These are phyloP conservation scores for Fusarium sulawesiense DNA, from an alignment of 2,329 filamentous ascomycete genomes.

Conservation along the genomic window DNA sequence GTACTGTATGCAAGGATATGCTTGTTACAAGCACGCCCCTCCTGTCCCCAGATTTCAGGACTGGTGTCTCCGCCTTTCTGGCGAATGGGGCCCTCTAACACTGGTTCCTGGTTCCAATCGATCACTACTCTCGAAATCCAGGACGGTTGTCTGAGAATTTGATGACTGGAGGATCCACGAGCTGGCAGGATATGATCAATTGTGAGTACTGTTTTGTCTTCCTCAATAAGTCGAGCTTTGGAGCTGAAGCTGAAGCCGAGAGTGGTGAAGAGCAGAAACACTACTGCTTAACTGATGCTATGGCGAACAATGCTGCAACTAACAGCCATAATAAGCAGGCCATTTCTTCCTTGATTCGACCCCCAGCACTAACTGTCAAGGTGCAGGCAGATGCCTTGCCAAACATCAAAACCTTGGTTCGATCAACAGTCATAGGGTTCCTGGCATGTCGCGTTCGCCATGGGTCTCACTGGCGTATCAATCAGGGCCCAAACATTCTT, in stretches of 20 bases:
- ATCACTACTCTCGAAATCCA: background rate
- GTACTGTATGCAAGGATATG: background rate
- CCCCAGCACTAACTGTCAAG: background rate
- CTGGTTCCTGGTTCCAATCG: background rate
- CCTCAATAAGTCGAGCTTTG: background rate
- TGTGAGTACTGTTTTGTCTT: background rate
- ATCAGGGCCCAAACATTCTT: slow-evolving; percentile 24
- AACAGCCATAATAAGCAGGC: background rate
- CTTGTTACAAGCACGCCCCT: slow-evolving; percentile 35
- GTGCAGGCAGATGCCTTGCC: background rate
- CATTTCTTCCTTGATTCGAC: background rate
- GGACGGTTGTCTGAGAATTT: background rate
- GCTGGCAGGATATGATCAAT: slow-evolving; percentile 9
- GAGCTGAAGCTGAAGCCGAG: background rate
- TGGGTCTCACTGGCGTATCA: slow-evolving; percentile 16
- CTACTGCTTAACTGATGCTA: background rate
- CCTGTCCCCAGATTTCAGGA: slow-evolving; percentile 46
- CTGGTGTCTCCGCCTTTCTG: slow-evolving; percentile 31
- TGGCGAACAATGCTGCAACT: background rate
- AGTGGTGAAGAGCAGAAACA: background rate
- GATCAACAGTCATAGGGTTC: slow-evolving; percentile 6
- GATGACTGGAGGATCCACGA: slow-evolving; percentile 3
- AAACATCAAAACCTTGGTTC: background rate
- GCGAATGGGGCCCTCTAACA: slow-evolving; percentile 20
- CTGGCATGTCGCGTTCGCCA: background rate